Percentiles rank a stretch among this genome's conserved stretches.
phyloP scores from a whole-genome alignment of 768 basidiomycete species.

The Boletus edulis region DNA sequence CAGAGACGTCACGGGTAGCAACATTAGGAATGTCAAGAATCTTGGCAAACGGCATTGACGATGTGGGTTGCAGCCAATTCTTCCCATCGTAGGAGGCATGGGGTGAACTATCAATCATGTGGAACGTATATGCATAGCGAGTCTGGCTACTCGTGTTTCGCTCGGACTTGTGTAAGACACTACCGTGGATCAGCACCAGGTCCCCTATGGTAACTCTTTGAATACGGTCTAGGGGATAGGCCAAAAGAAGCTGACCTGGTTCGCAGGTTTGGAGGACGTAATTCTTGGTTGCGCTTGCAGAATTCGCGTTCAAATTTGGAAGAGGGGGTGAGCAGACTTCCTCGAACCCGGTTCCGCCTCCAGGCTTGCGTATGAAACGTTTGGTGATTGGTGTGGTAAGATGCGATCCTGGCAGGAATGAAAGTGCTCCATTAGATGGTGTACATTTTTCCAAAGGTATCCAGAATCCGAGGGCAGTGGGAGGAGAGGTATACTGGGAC shows the following conservation, averaged over 20 bases:
- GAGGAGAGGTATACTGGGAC: conserved; percentile 84
- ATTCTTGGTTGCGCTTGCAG: conserved; percentile 30
- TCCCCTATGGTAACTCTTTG: conserved; percentile 53
- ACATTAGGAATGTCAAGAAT: conserved; percentile 39
- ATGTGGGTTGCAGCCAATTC: conserved; percentile 94
- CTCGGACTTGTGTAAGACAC: conserved; percentile 89
- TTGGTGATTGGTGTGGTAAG: conserved; percentile 68
- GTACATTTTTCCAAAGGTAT: conserved; percentile 92
- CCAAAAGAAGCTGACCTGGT: conserved; percentile 48
- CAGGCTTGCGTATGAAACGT: conserved; percentile 78
- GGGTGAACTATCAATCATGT: conserved; percentile 82
- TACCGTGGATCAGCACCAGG: conserved; percentile 91
- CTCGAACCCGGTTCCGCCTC: conserved; percentile 86
- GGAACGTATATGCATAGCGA: conserved; percentile 94
- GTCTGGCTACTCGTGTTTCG: conserved; percentile 78
- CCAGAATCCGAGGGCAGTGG: conserved; percentile 94
- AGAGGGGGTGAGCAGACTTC: conserved; percentile 40
- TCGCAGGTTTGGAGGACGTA: conserved; percentile 72
- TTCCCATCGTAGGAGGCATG: conserved; percentile 77
- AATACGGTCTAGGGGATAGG: background rate
- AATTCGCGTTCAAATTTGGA: background rate
- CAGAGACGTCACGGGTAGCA: background rate
- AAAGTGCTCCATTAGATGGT: conserved; percentile 75
- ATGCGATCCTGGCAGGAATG: conserved; percentile 91
- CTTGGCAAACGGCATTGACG: conserved; percentile 75